Percentiles rank a stretch among this genome's conserved stretches.
These are phyloP conservation scores for Aspergillus unguis DNA, from an alignment of 2,329 filamentous ascomycete species.

Conservation along the genomic window DNA sequence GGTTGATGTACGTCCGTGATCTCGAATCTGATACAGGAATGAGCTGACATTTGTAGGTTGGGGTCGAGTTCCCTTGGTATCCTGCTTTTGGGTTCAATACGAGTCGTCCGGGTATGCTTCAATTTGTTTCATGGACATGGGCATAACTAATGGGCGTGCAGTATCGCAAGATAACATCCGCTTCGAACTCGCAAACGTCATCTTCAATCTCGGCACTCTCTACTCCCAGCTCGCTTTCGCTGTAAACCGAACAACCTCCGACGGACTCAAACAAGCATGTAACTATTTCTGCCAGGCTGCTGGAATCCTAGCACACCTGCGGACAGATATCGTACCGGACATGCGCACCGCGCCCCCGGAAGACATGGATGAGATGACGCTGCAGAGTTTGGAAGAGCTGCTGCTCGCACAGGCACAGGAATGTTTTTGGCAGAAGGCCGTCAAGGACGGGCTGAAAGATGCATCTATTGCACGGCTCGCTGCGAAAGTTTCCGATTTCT, in stretches of 20 bases:
- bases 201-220: slow-evolving; percentile 89
- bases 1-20: slow-evolving; percentile 63
- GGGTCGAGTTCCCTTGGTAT: slow-evolving; percentile 95
- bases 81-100: slow-evolving; percentile 87
- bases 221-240: slow-evolving; percentile 89
- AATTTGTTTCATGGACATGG: background rate
- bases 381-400: slow-evolving; percentile 78
- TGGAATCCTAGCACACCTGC: slow-evolving; percentile 76
- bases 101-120: slow-evolving; percentile 56
- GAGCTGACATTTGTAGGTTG: slow-evolving; percentile 58
- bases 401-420: slow-evolving; percentile 92
- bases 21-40: background rate
- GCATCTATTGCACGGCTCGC: slow-evolving; percentile 87
- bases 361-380: slow-evolving; percentile 87
- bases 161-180: slow-evolving; percentile 64
- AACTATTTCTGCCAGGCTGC: slow-evolving; percentile 88
- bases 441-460: slow-evolving; percentile 90
- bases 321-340: slow-evolving; percentile 73
- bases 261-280: slow-evolving; percentile 82
- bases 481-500: slow-evolving; percentile 86
- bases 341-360: slow-evolving; percentile 81
- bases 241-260: slow-evolving; percentile 70
- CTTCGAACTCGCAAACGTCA: slow-evolving; percentile 85
- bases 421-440: slow-evolving; percentile 97
- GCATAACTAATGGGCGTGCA: slow-evolving; percentile 18